Evolutionary conservation across 176 grass and related monocot genomes (phyloP), one percentile per base, ranked within the genome.

Genomic region (Bonia amplexicaulis): DNA sequence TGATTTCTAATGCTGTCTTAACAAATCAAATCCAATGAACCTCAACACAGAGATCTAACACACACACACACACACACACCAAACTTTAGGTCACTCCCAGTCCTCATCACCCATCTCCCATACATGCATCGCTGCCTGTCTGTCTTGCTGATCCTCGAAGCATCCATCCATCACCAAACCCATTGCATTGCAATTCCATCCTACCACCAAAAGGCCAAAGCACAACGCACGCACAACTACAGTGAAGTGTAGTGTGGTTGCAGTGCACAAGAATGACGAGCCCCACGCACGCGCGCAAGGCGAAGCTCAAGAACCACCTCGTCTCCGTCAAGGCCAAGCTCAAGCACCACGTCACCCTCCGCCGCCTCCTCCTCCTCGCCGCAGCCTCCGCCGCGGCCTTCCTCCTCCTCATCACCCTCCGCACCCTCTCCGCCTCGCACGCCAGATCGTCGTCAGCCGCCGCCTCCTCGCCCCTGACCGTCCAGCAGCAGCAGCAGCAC

Each of bases 271-370:
- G 11, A 20, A 90, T 83, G 88, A 82, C 84, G 67, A 90, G 89
- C 79, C 62, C 81, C 67, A 82, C 81, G 88, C 80, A 89, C 77
- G 66, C 86, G 17, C 89, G 82, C 22, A 92, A 90, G 74, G 82
- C 88, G 46, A 74, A 80, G 68, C 84, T 90, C 78, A 86, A 73
- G 88, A 86, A n/a, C 73, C 90, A 92, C 19, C 74, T 95, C 48
- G 57, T 87, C 63, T 75, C 90, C 70, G 91, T 82, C 69, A 95
- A 84, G 77, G 82, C 82, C 25, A 95, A 86, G 88, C 71, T 90
- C 46, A 82, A 88, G 79, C 87, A 79, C 73, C 79, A 64, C 39
- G 19, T 95, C 86, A 92, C 84, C 40, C 85, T 76, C 62, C 91
- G 91, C 70, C 79, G 91, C 54, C 19, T 89, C 35, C 3, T 92